These are phyloP conservation scores for Ceriops tagal DNA, from an alignment of 345 rosid species.

Conservation along the genomic window DNA sequence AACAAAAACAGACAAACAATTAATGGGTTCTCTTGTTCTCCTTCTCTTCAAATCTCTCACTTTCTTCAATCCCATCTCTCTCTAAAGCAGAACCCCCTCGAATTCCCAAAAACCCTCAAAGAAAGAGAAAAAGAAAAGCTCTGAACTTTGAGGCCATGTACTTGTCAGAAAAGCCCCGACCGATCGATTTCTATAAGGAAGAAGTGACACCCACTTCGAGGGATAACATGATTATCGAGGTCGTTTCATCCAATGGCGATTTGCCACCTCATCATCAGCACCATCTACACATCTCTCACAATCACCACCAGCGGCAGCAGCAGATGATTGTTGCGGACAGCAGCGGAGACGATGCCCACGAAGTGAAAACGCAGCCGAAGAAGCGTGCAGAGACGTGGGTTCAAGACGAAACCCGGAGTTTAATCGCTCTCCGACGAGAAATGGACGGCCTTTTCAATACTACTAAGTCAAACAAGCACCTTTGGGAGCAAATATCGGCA, in stretches of 20 bases:
- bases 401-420: conserved; percentile 85
- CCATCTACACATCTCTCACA: conserved; percentile 25
- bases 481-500: conserved; percentile 87
- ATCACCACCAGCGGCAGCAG: conserved; percentile 27
- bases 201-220: conserved; percentile 39
- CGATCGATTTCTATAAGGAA: conserved; percentile 73
- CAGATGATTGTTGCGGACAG: conserved; percentile 82
- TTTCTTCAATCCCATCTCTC: conserved; percentile 9
- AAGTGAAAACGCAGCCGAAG: conserved; percentile 73
- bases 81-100: neutral
- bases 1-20: too few relatives aligned
- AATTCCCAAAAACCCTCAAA: neutral
- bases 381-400: conserved; percentile 99
- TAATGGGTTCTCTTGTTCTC: conserved; percentile 10
- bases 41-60: conserved; percentile 4
- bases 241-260: conserved; percentile 54
- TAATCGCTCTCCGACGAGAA: conserved; percentile 71
- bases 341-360: conserved; percentile 72
- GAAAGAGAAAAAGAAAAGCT: neutral
- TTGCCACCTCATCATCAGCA: conserved; percentile 42
- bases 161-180: conserved; percentile 74
- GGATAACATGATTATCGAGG: conserved; percentile 80
- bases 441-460: conserved; percentile 93
- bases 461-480: conserved; percentile 93
- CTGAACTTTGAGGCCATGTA: conserved; percentile 44